Evolutionary conservation across 805 yeast species (phyloP), one percentile per base, ranked within the genome.

Genomic region (Wickerhamomyces canadensis): DNA sequence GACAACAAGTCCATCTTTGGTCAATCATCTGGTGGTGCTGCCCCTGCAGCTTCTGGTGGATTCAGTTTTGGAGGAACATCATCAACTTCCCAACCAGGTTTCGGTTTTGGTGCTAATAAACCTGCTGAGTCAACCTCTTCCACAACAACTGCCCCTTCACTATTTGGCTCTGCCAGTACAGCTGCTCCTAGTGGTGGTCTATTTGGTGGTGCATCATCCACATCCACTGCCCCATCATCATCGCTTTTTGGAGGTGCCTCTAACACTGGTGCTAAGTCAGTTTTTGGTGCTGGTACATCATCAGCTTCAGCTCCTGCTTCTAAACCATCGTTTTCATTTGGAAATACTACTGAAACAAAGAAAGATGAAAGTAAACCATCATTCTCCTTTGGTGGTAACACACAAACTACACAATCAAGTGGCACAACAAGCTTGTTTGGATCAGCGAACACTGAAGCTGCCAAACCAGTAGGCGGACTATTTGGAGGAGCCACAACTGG

Each of bases 361-460:
- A 33, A 14, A 8, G 33, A 19, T 13, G 27, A 40, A 19, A 21
- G 46, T 17, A 4, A 39, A 13, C 7, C 40, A 11, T 40, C 39
- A 10, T 48, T 55, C 32, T 45, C 58, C 5, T 55, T 58, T 37
- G 61, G 61, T 21, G 61, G 60, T 19, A 34, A 34, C 7, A 14
- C 43, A 10, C 29, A 38, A 11, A 40, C 36, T 17, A n/a, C n/a
- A n/a, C n/a, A n/a, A n/a, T n/a, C n/a, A n/a, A n/a, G n/a, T n/a
- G n/a, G n/a, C n/a, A n/a, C n/a, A n/a, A n/a, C n/a, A n/a, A n/a
- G n/a, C n/a, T n/a, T n/a, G n/a, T n/a, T n/a, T n/a, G n/a, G n/a
- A n/a, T n/a, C n/a, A n/a, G n/a, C n/a, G n/a, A n/a, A n/a, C n/a
- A n/a, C n/a, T n/a, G n/a, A n/a, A n/a, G n/a, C n/a, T n/a, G n/a